Evolutionary conservation across 495 filamentous ascomycete species (phyloP), one percentile per base, ranked within the genome.

Genomic region (Neurospora sp.): DNA sequence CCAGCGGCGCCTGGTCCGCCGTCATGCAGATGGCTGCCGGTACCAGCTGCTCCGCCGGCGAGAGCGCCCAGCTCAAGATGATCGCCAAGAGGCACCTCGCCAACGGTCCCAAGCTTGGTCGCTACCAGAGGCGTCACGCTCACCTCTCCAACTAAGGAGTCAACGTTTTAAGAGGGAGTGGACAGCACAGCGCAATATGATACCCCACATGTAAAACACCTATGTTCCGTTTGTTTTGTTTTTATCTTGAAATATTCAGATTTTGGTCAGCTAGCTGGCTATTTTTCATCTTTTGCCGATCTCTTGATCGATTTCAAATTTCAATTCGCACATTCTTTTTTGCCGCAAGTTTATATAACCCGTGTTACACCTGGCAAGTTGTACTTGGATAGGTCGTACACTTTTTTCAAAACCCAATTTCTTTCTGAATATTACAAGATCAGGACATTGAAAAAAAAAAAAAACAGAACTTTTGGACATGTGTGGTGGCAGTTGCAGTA

Each of bases 1-100:
- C 89, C 12, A 85, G 81, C 35, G 90, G 91, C 8, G 71, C 78
- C 40, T 92, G 90, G 91, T 86, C 88, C 10, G 76, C 72, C 8
- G 70, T 81, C 31, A 83, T 88, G 70, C 75, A 81, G 40, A 81
- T 92, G 82, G 85, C 90, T 0, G 76, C 84, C 0, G 91, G 91
- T 69, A 92, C 88, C 4, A 76, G 78, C 40, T 93, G 91, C 81
- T 84, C 74, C 22, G 65, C 83, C 37, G 91, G 91, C 35, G 76
- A 84, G 72, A 83, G 83, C 71, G 73, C 75, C 4, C 76, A 79
- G 3, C 81, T 93, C 20, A 73, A 35, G 75, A 76, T 82, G 71
- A 71, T 44, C 70, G 70, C 70, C 70, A 65, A 39, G 38, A 45
- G 38, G 17, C 59, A 69, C 53, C 27, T 61, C 22, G 61, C 65